A percentile compares a stretch with the other conserved stretches of the same genome.
phyloP scores from a whole-genome alignment of 2,329 filamentous ascomycete genomes.

The Trichophyton simii region DNA sequence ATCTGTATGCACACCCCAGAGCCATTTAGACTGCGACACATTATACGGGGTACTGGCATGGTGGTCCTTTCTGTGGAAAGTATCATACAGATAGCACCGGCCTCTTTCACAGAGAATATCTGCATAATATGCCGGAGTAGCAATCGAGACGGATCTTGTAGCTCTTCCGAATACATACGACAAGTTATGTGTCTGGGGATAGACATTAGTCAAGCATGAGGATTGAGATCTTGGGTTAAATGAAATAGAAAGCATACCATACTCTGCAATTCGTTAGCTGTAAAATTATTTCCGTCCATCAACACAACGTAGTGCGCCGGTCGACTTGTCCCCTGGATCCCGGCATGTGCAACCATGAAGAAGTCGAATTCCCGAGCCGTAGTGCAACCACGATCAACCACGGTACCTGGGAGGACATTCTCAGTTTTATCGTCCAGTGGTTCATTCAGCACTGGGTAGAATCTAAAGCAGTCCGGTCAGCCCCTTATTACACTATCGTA shows the following conservation, averaged over 20 bases:
- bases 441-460: constrained; percentile 53
- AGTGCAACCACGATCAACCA: constrained; percentile 70
- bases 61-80: constrained; percentile 4
- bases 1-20: constrained; percentile 18
- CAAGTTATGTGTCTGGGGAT: constrained; percentile 35
- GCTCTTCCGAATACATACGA: constrained; percentile 76
- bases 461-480: constrained; percentile 24
- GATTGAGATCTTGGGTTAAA: constrained; percentile 36
- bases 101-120: constrained; percentile 72
- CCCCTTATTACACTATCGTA: neutral
- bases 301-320: constrained; percentile 73
- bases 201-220: constrained; percentile 52
- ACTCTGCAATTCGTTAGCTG: constrained; percentile 40
- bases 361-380: constrained; percentile 66
- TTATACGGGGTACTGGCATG: neutral
- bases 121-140: constrained; percentile 80
- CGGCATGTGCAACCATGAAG: constrained; percentile 67
- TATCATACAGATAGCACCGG: constrained; percentile 48
- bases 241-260: constrained; percentile 12
- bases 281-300: constrained; percentile 43
- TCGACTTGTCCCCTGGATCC: constrained; percentile 68
- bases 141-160: constrained; percentile 74
- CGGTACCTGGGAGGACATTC: constrained; percentile 62
- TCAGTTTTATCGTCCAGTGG: constrained; percentile 41
- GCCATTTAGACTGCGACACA: constrained; percentile 34